Conservation (phyloP, 768 basidiomycete genomes). For the Gloeostereum incarnatum region DNA sequence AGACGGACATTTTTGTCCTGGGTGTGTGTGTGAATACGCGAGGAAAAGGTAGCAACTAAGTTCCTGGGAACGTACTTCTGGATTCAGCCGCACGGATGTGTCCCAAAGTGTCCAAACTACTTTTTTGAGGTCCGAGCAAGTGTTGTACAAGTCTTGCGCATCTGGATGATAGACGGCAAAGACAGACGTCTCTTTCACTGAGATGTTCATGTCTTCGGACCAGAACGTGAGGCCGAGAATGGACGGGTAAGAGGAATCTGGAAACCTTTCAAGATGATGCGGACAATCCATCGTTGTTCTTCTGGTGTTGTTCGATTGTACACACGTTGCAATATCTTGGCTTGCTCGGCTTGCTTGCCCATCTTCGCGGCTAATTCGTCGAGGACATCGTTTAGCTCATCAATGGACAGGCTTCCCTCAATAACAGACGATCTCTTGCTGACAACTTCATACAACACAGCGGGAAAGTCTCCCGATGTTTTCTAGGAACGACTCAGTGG, state of each 20-base stretch:
- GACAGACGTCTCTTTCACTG: constrained; percentile 90
- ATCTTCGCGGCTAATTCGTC: constrained; percentile 67
- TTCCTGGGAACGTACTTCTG: constrained; percentile 30
- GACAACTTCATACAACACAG: constrained; percentile 81
- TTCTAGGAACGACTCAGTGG: constrained; percentile 26
- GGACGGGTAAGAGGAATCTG: background rate
- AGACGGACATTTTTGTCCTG: constrained; percentile 81
- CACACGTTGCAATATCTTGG: constrained; percentile 65
- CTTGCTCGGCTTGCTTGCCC: constrained; percentile 69
- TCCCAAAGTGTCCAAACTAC: constrained; percentile 88
- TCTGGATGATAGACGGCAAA: constrained; percentile 90
- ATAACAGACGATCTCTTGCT: constrained; percentile 74
- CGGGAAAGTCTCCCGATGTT: constrained; percentile 81
- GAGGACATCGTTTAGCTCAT: constrained; percentile 73
- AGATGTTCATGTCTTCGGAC: constrained; percentile 87
- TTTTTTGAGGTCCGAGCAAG: constrained; percentile 92
- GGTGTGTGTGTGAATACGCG: background rate
- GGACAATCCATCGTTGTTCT: constrained; percentile 94
- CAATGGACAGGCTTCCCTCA: constrained; percentile 67
- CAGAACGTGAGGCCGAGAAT: background rate
- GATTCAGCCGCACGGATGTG: constrained; percentile 53
- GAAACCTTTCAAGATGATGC: constrained; percentile 89
- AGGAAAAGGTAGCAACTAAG: background rate
- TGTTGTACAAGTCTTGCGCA: constrained; percentile 90
- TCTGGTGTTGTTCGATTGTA: constrained; percentile 74